Evolutionary conservation across 768 basidiomycete species (phyloP), one percentile per base, ranked within the genome.

Genomic region (Boletus subcaerulescens): DNA sequence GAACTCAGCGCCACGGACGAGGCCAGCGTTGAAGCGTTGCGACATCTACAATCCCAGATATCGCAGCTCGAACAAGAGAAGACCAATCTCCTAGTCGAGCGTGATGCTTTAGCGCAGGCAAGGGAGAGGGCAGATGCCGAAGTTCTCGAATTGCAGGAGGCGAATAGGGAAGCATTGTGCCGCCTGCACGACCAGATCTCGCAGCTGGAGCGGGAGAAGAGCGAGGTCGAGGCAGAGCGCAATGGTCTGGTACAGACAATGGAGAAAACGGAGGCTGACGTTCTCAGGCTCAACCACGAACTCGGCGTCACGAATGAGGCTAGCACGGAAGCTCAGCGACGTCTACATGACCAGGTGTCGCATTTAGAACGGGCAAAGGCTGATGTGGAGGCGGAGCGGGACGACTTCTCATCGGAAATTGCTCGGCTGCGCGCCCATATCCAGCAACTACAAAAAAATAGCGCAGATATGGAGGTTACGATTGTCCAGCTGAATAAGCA

Each of bases 401-500:
- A 54, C 7, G 51, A 52, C 26, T 39, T 55, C 20, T 48, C 79
- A 52, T 78, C 78, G 18, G 89, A 91, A 60, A 70, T 85, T 9
- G 83, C 86, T 53, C 73, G 77, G 14, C 68, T 89, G 43, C 76
- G 83, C 48, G 69, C 76, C 50, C 86, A 87, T 52, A 75, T 91
- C 17, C 87, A 87, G 54, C 78, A 80, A 15, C 71, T 95, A 50
- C 83, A 91, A 68, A 82, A 88, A 60, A 87, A 90, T 64, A 93
- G 89, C 63, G 89, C 93, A 12, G 85, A 86, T 54, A 89, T 87
- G 73, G 93, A 95, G 58, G 79, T 95, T 36, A 87, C 86, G 65
- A 79, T 94, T 40, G 74, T 84, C 14, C 86, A 89, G 61, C 70
- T 91, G 48, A 79, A 77, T 57, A 91, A 89, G 72, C 78, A 86